phyloP scores from a whole-genome alignment of 2,329 filamentous ascomycete genomes.

The Paradendryphiella salina region DNA sequence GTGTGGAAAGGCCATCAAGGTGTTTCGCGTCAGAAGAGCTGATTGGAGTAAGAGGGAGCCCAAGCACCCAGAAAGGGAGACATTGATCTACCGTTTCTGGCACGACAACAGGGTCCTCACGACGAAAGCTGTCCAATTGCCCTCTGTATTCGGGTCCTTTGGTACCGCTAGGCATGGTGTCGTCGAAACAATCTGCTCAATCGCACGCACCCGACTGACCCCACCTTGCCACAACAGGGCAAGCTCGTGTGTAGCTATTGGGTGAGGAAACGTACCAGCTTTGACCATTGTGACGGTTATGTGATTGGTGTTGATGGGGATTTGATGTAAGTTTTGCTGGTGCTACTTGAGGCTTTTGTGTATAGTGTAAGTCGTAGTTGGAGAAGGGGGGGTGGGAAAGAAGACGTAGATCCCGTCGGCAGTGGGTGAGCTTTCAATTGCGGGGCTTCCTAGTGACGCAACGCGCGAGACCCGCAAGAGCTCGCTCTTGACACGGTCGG shows the following conservation, averaged over 20 bases:
- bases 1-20: slow-evolving; percentile 35
- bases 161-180: slow-evolving; percentile 14
- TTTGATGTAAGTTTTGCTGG: slow-evolving; percentile 15
- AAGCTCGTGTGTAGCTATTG: slow-evolving; percentile 20
- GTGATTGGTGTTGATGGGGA: slow-evolving; percentile 17
- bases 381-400: slow-evolving; percentile 10
- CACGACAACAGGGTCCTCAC: slow-evolving; percentile 33
- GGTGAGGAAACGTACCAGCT: slow-evolving; percentile 71
- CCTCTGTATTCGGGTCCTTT: slow-evolving; percentile 10
- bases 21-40: slow-evolving; percentile 20
- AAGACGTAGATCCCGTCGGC: slow-evolving; percentile 2
- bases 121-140: slow-evolving; percentile 24
- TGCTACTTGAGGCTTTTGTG: slow-evolving; percentile 7
- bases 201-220: slow-evolving; percentile 52
- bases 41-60: slow-evolving; percentile 29
- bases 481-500: slow-evolving; percentile 10
- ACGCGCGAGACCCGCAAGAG: slow-evolving; percentile 25
- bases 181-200: slow-evolving; percentile 61
- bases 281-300: slow-evolving; percentile 90
- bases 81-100: slow-evolving; percentile 6
- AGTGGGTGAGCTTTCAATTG: slow-evolving; percentile 32
- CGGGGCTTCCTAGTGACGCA: slow-evolving; percentile 44
- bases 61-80: slow-evolving; percentile 3
- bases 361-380: slow-evolving; percentile 6
- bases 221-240: slow-evolving; percentile 39